Evolutionary conservation across 2,329 filamentous ascomycete species (phyloP).

Genomic region (Biscogniauxia mediterranea): DNA sequence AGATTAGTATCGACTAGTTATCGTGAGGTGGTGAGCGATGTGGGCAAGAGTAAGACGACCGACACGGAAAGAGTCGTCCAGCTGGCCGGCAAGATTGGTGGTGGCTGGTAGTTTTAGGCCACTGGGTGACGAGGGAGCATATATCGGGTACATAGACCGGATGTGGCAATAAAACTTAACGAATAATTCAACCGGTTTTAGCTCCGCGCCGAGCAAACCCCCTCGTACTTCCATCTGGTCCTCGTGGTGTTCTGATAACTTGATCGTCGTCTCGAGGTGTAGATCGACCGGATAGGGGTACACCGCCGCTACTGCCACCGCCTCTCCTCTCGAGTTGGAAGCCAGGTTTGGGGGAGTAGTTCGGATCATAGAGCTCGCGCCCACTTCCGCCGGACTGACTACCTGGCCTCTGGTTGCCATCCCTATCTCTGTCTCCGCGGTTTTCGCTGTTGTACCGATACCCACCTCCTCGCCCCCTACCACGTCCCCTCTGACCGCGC

Average conservation of each 20-base stretch:
- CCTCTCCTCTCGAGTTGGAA: slow-evolving; percentile 45
- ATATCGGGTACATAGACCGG: slow-evolving; percentile 11
- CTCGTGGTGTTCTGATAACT: slow-evolving; percentile 70
- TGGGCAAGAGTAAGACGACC: slow-evolving; percentile 70
- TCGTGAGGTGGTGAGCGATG: slow-evolving; percentile 89
- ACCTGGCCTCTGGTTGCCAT: slow-evolving; percentile 26
- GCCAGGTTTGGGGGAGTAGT: slow-evolving; percentile 64
- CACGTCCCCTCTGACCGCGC: slow-evolving; percentile 47
- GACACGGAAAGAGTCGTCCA: slow-evolving; percentile 83
- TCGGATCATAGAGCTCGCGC: slow-evolving; percentile 76
- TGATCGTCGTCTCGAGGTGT: slow-evolving; percentile 61
- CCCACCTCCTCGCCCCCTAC: slow-evolving; percentile 41
- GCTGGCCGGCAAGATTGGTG: slow-evolving; percentile 85
- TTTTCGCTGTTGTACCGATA: slow-evolving; percentile 28
- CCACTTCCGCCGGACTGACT: slow-evolving; percentile 36
- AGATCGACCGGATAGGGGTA: slow-evolving; percentile 40
- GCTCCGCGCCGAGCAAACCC: slow-evolving; percentile 68
- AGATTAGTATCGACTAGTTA: slow-evolving; percentile 83
- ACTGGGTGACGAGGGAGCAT: background rate
- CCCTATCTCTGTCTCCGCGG: slow-evolving; percentile 18
- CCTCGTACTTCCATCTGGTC: slow-evolving; percentile 73
- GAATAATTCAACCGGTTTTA: slow-evolving; percentile 41
- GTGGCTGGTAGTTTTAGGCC: slow-evolving; percentile 70
- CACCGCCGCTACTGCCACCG: slow-evolving; percentile 38
- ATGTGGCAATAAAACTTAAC: slow-evolving; percentile 25